Base-by-base conservation (phyloP, 441 rosid genomes). In the Kokia cookei region DNA sequence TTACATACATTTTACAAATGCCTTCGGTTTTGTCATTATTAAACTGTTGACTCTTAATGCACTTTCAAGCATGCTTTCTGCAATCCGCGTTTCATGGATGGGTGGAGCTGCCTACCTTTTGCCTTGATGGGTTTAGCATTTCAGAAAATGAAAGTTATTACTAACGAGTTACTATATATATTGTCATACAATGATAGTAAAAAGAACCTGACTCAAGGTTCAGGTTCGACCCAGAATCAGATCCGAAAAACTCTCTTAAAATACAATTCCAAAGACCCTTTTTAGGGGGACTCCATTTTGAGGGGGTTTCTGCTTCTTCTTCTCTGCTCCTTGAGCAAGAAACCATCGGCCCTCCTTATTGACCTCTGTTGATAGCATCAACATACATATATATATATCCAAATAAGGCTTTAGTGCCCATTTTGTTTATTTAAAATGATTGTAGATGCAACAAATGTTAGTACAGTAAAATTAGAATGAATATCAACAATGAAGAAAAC, bases 1-100 rank as follows among this genome's bases (percentile, higher is more conserved):
- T 67, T 8, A 50, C 19, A 59, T 26, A 48, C 15, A 47, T 15
- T 26, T 47, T 67, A 67, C 71, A 51, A 37, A 47, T 19, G 43
- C 15, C 69, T 15, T 64, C 11, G 60, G 15, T 40, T 68, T 17
- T 22, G 29, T 32, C 72, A 74, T 74, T 54, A 66, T 74, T 17
- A 66, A 58, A 11, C 2, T 66, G 65, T 57, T 74, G 77, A 74
- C 72, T 57, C 65, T 66, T 22, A 15, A 11, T 10, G 17, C 60
- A 19, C 15, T 72, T 73, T 48, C 53, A 55, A 79, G 82, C 79
- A 73, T 67, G 79, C 79, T 13, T 53, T n/a, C 62, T 60, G 24
- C 29, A 7, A 67, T 72, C 84, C 81, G 72, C 72, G 15, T 75
- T 74, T 77, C 75, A 15, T 71, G 76, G 75, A 61, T 71, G 76